Percentiles rank a stretch among this genome's conserved stretches.
phyloP scores from a whole-genome alignment of 169 alveolate species.

The Plasmodium inui region DNA sequence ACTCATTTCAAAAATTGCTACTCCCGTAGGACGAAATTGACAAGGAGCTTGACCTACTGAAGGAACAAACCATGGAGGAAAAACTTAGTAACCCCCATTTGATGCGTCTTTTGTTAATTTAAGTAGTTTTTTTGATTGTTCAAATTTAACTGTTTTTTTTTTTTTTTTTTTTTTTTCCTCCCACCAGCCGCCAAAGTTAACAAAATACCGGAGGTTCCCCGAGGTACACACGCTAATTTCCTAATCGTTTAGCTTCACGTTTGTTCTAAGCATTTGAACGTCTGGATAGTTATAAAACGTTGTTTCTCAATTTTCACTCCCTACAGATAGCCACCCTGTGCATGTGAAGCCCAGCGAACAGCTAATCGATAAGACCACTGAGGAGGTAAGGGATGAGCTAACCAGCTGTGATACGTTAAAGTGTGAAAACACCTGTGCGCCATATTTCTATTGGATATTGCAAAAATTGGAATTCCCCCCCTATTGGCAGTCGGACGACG shows the following conservation, averaged over 20 bases:
- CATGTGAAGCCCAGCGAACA: background rate
- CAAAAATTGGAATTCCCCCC: background rate
- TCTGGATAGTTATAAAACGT: background rate
- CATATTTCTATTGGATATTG: background rate
- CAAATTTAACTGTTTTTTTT: background rate
- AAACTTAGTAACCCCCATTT: constrained; percentile 43
- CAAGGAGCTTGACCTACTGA: constrained; percentile 58
- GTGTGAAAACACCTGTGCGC: background rate
- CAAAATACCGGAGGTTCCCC: constrained; percentile 33
- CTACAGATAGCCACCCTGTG: background rate
- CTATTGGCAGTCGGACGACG: constrained; percentile 69
- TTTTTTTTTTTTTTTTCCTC: constrained; percentile 14
- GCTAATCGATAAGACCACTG: constrained; percentile 8
- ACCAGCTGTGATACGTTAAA: background rate
- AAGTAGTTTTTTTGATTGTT: background rate
- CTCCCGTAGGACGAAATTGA: constrained; percentile 60
- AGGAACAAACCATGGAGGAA: constrained; percentile 68
- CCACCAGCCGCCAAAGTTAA: constrained; percentile 33
- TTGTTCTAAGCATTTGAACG: background rate
- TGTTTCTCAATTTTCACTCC: background rate
- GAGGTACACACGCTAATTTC: constrained; percentile 3
- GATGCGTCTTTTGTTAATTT: background rate
- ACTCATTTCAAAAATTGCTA: background rate
- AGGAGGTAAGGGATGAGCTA: constrained; percentile 29
- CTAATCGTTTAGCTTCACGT: background rate